Evolutionary conservation across 768 basidiomycete species (phyloP), one percentile per base, ranked within the genome.

Genomic region (Phallus indusiatus): DNA sequence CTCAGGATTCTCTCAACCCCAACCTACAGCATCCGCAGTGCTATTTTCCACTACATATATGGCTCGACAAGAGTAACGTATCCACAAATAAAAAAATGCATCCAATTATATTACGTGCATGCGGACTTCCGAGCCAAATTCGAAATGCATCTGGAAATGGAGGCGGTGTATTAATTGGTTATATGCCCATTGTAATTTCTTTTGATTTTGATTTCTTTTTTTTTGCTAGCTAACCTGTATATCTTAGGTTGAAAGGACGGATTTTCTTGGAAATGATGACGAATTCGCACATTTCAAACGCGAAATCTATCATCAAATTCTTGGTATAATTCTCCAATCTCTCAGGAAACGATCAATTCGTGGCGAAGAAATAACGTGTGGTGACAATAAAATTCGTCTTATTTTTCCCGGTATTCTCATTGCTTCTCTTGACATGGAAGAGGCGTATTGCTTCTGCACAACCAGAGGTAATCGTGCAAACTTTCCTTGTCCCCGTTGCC

Each of bases 91-190:
- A 68, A 1, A 67, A 63, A 28, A 68, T 65, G 59, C 68, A 69
- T 56, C 70, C 70, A 0, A 68, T 71, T 62, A 33, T 71, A 3
- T n/a, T 68, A 11, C 67, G 67, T 0, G 46, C 69, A 10, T 61
- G 61, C 5, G 70, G 63, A 60, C 68, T 69, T 18, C 71, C 71
- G 37, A 20, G 63, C 28, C 16, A 62, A 11, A 69, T 72, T 21
- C 54, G 67, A 17, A 72, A 72, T 60, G 69, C 63, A 0, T 70
- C 71, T 20, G 71, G 71, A n/a, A 72, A 72, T 60, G 71, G 71
- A 11, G 71, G 71, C 8, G 69, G 71, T 11, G 52, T 69, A 12
- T 60, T 72, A 0, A 7, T 71, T 7, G 67, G 68, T 10, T 70
- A 68, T 53, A 69, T 71, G 66, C 65, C 65, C 8, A 59, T 64